Percentiles rank a stretch among this genome's conserved stretches.
These are phyloP conservation scores for Aspergillus novoparasiticus DNA, from an alignment of 2,329 filamentous ascomycete species.

Conservation along the genomic window DNA sequence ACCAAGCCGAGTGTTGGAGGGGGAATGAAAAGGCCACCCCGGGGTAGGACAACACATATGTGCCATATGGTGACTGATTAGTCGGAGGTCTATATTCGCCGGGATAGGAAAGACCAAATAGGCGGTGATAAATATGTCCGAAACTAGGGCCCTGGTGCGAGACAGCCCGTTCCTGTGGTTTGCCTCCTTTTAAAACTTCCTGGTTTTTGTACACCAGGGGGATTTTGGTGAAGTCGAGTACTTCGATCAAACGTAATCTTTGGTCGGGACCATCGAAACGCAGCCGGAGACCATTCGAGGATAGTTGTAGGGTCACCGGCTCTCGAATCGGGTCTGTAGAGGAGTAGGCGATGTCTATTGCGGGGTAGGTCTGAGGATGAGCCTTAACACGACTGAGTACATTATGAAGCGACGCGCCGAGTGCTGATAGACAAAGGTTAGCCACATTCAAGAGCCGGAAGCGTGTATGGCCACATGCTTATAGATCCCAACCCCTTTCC, in stretches of 20 bases:
- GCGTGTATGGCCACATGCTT: conserved; percentile 37
- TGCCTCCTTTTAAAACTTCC: conserved; percentile 68
- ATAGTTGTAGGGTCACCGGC: conserved; percentile 74
- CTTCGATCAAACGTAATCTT: conserved; percentile 84
- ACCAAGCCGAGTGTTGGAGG: conserved; percentile 73
- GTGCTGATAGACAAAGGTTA: conserved; percentile 56
- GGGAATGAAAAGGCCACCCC: conserved; percentile 93
- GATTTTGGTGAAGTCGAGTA: conserved; percentile 85
- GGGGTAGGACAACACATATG: conserved; percentile 90
- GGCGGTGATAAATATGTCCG: conserved; percentile 84
- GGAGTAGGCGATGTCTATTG: conserved; percentile 81
- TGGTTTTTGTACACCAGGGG: conserved; percentile 79
- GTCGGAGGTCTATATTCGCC: conserved; percentile 82
- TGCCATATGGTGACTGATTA: conserved; percentile 61
- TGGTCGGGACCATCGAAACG: conserved; percentile 95
- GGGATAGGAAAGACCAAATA: conserved; percentile 92
- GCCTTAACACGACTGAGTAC: conserved; percentile 84
- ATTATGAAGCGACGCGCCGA: conserved; percentile 90
- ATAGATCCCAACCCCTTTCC: conserved; percentile 68
- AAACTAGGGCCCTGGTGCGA: conserved; percentile 70
- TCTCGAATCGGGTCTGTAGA: conserved; percentile 71
- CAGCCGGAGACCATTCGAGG: conserved; percentile 82
- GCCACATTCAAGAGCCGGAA: conserved; percentile 16
- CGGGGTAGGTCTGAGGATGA: conserved; percentile 78
- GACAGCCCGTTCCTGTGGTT: conserved; percentile 34